Base-by-base conservation (phyloP, 1,284 basidiomycete genomes). In the Golubevia pallescens region DNA sequence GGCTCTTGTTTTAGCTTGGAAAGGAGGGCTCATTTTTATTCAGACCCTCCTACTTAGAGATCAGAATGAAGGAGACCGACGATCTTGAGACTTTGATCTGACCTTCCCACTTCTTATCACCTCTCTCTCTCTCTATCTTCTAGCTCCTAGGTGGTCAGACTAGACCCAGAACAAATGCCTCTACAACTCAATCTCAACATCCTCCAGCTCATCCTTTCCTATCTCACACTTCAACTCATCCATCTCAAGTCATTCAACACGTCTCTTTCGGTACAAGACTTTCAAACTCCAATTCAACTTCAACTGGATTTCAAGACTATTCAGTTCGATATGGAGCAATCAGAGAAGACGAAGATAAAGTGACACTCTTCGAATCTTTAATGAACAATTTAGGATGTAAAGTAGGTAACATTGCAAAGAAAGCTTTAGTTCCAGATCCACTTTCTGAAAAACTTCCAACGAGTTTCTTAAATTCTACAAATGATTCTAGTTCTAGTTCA, bases 291-390 rank as follows among this genome's bases (percentile, higher is more conserved):
- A 7, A 64, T 2, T 69, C 62, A 6, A 8, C 23, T 6, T 19
- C 19, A 3, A 69, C 70, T 51, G 74, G 74, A 1, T 85, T 83
- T 56, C 69, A 74, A 48, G 78, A 85, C 70, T 85, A 74, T 57
- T 60, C 72, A 4, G 73, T 74, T 0, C 60, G 82, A 2, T 85
- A 85, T 62, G 82, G 82, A 4, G 76, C 82, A 0, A 81, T 83
- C 7, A 74, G 82, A 1, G 54, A 56, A 28, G 76, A 74, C 14
- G 62, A 77, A 53, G 82, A 85, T 51, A 52, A 69, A 3, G 68
- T 75, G 21, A 85, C 79, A 21, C 64, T 85, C 14, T 78, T 74
- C 55, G 82, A 85, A 69, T 64, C 66, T 0, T 62, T 85, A 1
- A 74, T 85, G 74, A 76, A 74, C 20, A 51, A 70, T 1, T 57